Base-by-base conservation (phyloP, 768 basidiomycete species). In the Russula abietina region DNA sequence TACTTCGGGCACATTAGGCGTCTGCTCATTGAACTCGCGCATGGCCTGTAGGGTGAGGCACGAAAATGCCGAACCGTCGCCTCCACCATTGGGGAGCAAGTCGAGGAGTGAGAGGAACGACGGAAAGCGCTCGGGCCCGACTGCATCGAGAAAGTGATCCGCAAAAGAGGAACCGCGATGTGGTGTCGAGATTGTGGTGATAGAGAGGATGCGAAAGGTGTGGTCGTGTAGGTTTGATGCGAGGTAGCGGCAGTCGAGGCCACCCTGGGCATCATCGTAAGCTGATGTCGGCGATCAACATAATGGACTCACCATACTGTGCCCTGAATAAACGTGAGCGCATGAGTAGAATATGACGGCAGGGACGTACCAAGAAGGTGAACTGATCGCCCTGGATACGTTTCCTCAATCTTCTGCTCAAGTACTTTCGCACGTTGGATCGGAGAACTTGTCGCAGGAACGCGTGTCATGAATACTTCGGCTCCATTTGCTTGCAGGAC, bases 111-210 rank as follows among this genome's bases (percentile, higher is more conserved):
- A 80, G 32, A 91, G 78, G 17, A 91, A 81, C 4, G 83, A 83
- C 22, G 89, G 86, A 75, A 91, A 80, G 48, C 84, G 83, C 14
- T 78, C 70, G 11, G 74, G 80, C 11, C 90, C 89, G n/a, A 92
- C 79, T 22, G 85, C 83, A 12, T 80, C 77, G 51, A 96, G 81
- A 71, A 95, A 91, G 72, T 93, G 91, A 72, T 96, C 90, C 1
- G 96, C 96, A 68, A 98, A 98, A 1, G 88, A 79, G 26, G 93
- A 95, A 8, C 97, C 97, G 45, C 90, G 86, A 69, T 99, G 97
- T 1, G 97, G 97, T 0, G 93, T 91, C 28, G 93, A 89, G 71
- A 99, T 92, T 11, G 95, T 98, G 2, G 96, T 98, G 60, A 98
- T 80, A 26, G 88, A 93, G 54, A 90, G 81, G 33, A 97, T 88